These are phyloP conservation scores for Hyaloscypha variabilis DNA, from an alignment of 495 filamentous ascomycete genomes.

Conservation along the genomic window DNA sequence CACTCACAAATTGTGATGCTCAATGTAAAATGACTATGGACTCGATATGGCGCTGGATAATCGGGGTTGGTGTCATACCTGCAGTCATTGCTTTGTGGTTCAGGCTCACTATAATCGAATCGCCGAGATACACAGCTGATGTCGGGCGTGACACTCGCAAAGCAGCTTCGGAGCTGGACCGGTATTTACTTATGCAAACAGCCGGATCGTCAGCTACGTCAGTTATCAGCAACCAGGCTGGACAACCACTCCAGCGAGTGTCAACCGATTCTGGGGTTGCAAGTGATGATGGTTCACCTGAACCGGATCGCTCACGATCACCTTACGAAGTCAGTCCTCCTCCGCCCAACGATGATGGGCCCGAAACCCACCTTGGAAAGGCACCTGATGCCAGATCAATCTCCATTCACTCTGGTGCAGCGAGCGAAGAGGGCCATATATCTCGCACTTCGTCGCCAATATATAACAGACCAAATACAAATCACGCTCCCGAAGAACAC, in stretches of 20 bases:
- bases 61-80: constrained; percentile 66
- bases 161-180: constrained; percentile 23
- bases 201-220: not conserved
- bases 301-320: not conserved
- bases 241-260: not conserved
- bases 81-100: constrained; percentile 63
- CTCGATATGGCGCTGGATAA: constrained; percentile 69
- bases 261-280: not conserved
- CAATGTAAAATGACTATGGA: constrained; percentile 41
- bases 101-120: constrained; percentile 71
- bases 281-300: not conserved
- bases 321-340: not conserved
- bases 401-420: not conserved
- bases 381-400: not conserved
- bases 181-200: constrained; percentile 12
- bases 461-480: constrained; percentile 51
- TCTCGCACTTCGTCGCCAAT: not conserved
- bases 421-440: constrained; percentile 4
- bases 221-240: not conserved
- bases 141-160: constrained; percentile 38
- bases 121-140: constrained; percentile 69
- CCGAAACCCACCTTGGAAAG: not conserved
- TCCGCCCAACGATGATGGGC: not conserved
- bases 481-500: constrained; percentile 34
- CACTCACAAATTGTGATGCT: not conserved